Percentiles rank a stretch among this genome's conserved stretches.
phyloP scores from a whole-genome alignment of 805 yeast genomes.

The Metschnikowia drakensbergensis region DNA sequence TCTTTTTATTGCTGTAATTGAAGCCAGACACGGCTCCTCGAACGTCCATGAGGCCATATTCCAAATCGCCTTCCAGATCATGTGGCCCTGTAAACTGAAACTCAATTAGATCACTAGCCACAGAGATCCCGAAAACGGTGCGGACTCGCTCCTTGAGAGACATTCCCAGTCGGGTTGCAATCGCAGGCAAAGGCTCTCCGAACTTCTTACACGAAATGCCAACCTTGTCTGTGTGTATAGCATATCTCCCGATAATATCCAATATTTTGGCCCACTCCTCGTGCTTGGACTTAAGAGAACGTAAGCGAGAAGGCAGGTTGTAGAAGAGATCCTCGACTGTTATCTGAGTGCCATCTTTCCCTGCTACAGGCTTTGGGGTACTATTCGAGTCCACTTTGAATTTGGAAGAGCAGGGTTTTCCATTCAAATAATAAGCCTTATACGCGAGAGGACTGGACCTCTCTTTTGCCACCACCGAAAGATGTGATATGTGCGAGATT shows the following conservation, averaged over 20 bases:
- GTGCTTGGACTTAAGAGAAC: conserved; percentile 57
- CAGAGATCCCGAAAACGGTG: conserved; percentile 61
- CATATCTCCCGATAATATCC: conserved; percentile 80
- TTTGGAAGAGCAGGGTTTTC: conserved; percentile 48
- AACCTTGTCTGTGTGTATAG: conserved; percentile 65
- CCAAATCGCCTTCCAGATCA: conserved; percentile 9
- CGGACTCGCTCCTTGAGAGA: conserved; percentile 66
- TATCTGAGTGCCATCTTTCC: conserved; percentile 81
- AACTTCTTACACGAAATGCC: conserved; percentile 77
- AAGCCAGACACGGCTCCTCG: conserved; percentile 67
- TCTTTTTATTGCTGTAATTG: conserved; percentile 65
- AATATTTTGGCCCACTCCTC: conserved; percentile 77
- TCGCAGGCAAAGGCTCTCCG: conserved; percentile 68
- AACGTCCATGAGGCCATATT: conserved; percentile 48
- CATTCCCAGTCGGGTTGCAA: conserved; percentile 53
- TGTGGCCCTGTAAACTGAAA: conserved; percentile 28
- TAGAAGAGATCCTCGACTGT: conserved; percentile 85
- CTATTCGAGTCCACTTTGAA: conserved; percentile 30
- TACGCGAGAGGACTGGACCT: conserved; percentile 61
- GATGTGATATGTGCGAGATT: conserved; percentile 83
- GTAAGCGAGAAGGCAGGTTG: conserved; percentile 75
- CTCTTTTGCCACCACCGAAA: conserved; percentile 76
- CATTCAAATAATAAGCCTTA: conserved; percentile 64
- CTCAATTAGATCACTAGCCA: conserved; percentile 62
- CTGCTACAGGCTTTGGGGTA: conserved; percentile 75